These are phyloP conservation scores for Vaccinium vitisidaea DNA, from an alignment of 148 eudicot species.

Conservation along the genomic window DNA sequence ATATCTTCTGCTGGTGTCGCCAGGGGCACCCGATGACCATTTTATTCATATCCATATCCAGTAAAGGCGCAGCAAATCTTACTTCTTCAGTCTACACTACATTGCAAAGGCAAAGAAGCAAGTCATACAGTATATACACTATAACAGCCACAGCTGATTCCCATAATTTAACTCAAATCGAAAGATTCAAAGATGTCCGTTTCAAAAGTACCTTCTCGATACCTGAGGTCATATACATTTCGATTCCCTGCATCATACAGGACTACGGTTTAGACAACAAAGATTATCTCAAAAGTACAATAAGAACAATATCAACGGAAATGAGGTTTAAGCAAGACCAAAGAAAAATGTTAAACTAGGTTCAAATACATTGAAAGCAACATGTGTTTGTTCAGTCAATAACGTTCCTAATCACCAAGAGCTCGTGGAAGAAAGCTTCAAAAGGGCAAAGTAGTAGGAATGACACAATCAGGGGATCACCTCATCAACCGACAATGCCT, in stretches of 20 bases:
- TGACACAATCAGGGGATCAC: neutral
- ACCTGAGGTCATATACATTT: conserved; percentile 70
- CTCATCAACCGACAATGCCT: neutral
- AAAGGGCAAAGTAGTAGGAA: neutral
- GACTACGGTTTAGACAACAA: conserved; percentile 5
- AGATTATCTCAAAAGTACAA: neutral
- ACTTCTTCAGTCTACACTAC: conserved; percentile 92
- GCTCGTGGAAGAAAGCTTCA: neutral
- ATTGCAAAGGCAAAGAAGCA: conserved; percentile 34
- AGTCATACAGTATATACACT: conserved; percentile 17
- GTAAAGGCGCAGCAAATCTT: conserved; percentile 79
- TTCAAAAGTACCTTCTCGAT: conserved; percentile 67
- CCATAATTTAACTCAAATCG: neutral
- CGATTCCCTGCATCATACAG: conserved; percentile 67
- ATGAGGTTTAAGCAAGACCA: neutral
- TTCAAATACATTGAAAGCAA: neutral
- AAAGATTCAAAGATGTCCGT: conserved; percentile 15
- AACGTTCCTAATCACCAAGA: neutral
- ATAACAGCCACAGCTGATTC: neutral
- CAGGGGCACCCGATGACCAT: conserved; percentile 70
- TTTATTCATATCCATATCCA: conserved; percentile 72
- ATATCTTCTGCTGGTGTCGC: conserved; percentile 79
- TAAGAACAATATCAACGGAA: neutral
- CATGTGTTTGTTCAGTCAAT: neutral
- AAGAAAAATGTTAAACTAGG: neutral